Base-by-base conservation (phyloP, 1,139 yeast species). In the Meyerozyma sp. region DNA sequence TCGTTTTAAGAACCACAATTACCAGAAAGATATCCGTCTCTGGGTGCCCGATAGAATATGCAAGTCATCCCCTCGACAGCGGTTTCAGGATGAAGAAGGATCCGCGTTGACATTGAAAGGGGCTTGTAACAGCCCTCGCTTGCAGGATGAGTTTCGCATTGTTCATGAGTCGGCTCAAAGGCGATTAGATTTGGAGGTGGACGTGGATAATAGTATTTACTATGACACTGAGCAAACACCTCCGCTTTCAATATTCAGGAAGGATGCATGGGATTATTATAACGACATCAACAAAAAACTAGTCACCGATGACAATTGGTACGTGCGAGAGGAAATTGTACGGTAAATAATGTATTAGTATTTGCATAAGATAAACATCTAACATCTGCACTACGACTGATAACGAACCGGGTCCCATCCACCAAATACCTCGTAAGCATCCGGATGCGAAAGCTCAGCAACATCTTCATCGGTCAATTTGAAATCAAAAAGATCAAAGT, bases 31-130 rank as follows among this genome's bases (percentile, higher is more conserved):
- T 46, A 61, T 73, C 39, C 57, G 63, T 23, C 51, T 73, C 40
- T 74, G 79, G 79, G 76, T 74, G 1, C 65, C 73, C 8, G 71
- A 73, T 48, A 47, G 54, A 13, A 49, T 60, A 11, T 68, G 73
- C 47, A 36, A 44, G 9, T 23, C 40, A 5, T 52, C 66, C 1
- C 69, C 71, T 8, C 32, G 46, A 32, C 38, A 45, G 4, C 52
- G 76, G 45, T 69, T 66, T 47, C 57, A 57, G 39, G 48, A 45
- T 2, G 35, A 55, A 9, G 62, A 61, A 34, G 32, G 45, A 14
- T 40, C 49, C 3, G 40, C 41, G 27, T 18, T 30, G 29, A 52
- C 63, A n/a, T 46, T 52, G 8, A 47, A 49, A 40, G 71, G 71
- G 3, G 68, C 71, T 20, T 66, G 72, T 51, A 50, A 55, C 37